Evolutionary conservation across 1,284 basidiomycete genomes (phyloP), one percentile per base, ranked within the genome.

Genomic region (Cystobasidiaceae sp.): DNA sequence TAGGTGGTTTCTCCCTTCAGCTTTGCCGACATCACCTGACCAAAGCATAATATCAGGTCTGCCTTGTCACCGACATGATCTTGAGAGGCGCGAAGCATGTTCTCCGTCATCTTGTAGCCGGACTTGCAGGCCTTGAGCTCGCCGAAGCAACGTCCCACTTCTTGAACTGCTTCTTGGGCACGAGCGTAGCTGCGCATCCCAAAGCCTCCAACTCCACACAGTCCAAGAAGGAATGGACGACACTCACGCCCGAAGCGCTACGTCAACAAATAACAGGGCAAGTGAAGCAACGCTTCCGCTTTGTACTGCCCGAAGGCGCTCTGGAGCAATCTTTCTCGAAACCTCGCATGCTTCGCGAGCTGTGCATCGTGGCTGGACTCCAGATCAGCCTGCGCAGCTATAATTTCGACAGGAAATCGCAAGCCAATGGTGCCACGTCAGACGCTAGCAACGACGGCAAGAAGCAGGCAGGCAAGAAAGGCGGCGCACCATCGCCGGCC

Each of bases 161-260:
- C 78, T 77, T 82, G 75, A 83, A 83, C 77, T 83, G 82, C 70
- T 77, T 84, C 4, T 71, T 83, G n/a, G 82, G 82, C 51, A 70
- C 77, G 8, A 72, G 72, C 6, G 55, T 77, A 67, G 78, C 81
- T 72, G 52, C 79, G 17, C 70, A 73, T 8, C 81, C 81, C 11
- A 71, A 75, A 46, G 77, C 81, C 15, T 73, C 76, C 57, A 69
- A 77, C n/a, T 69, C 62, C 72, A 76, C 49, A 71, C 78, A 39
- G 69, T 71, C 66, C 3, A 67, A 68, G 37, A 59, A 69, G 32
- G 67, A 67, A 0, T 84, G 82, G 78, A 76, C 77, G 51, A 71
- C 74, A 55, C 76, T 82, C 63, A 81, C 81, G 2, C 81, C 81
- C n/a, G 75, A 76, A 54, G 70, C 75, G 2, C 72, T 84, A 21